Evolutionary conservation across 1,139 yeast species (phyloP).

Genomic region (Candida labiduridarum): DNA sequence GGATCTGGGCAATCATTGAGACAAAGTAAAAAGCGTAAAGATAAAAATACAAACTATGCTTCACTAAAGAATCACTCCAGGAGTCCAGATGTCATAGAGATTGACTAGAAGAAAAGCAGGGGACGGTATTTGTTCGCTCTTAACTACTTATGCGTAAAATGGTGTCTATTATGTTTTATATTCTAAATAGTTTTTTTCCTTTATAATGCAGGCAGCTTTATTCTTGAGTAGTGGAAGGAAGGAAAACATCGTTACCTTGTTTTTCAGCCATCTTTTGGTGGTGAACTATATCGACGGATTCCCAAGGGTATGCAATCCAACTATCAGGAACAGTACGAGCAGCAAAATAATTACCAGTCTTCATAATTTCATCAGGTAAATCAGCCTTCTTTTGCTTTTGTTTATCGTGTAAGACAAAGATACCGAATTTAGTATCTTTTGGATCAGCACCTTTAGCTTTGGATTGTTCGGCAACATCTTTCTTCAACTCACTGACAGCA

Average conservation of each 20-base stretch:
- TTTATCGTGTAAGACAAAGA: conserved; percentile 94
- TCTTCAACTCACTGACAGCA: conserved; percentile 83
- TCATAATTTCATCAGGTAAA: conserved; percentile 65
- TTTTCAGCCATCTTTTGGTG: conserved; percentile 80
- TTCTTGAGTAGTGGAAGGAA: conserved; percentile 35
- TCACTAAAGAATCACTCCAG: conserved; percentile 53
- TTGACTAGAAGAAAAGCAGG: conserved; percentile 53
- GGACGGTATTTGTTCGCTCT: neutral
- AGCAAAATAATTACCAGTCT: conserved; percentile 76
- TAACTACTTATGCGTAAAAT: neutral
- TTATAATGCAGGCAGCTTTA: conserved; percentile 1
- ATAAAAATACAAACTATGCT: conserved; percentile 45
- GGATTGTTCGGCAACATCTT: conserved; percentile 70
- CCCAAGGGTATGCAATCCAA: conserved; percentile 99
- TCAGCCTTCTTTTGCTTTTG: conserved; percentile 84
- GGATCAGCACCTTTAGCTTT: conserved; percentile 49
- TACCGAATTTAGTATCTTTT: conserved; percentile 72
- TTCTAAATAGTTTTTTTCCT: neutral
- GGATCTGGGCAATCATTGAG: conserved; percentile 77
- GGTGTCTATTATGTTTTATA: conserved; percentile 1
- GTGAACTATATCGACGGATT: conserved; percentile 82
- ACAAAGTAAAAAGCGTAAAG: conserved; percentile 74
- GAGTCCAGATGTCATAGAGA: conserved; percentile 79
- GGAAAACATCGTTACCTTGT: conserved; percentile 63
- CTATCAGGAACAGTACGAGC: conserved; percentile 89